Evolutionary conservation across 768 basidiomycete genomes (phyloP), one percentile per base, ranked within the genome.

Genomic region (Boletellus sp.): DNA sequence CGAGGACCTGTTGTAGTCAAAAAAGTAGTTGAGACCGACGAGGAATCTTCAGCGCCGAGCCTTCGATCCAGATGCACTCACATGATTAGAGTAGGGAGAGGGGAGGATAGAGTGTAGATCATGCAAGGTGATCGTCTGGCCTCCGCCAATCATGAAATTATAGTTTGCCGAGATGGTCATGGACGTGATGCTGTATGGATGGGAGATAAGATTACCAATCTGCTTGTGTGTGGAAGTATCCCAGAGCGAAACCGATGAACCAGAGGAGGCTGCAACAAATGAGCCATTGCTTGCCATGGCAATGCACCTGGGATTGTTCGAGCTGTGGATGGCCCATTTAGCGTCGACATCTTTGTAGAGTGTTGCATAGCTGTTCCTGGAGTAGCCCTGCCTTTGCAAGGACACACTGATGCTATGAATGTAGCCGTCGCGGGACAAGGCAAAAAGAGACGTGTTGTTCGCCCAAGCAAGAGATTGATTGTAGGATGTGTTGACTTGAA

Each of bases 201-300:
- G 47, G n/a, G 17, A 13, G 5, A 55, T 24, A 11, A 23, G 2
- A 28, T 11, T 10, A 22, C 52, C 55, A 2, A 55, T 47, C 31
- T 28, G 22, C 16, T 49, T 41, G 24, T 9, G 42, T 7, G 52
- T 54, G 2, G 23, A 24, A 8, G 36, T 36, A 9, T 56, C 53
- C 55, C 52, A 55, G 26, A 56, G 47, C 0, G 53, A 47, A 26
- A 56, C 45, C 1, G 47, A 46, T 4, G 41, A 32, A 0, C n/a
- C 19, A 1, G 23, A 24, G 2, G 35, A 48, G 9, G 34, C 43
- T 23, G 44, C 52, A n/a, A 55, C 16, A 15, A 54, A 49, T 9
- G 20, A 17, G 3, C 43, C 41, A 11, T 49, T 42, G 16, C 15
- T 12, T 9, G 52, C 35, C 7, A 54, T 20, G 4, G 36, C 12